Evolutionary conservation across 441 rosid genomes (phyloP), one percentile per base, ranked within the genome.

Genomic region (Brassica hybrid): DNA sequence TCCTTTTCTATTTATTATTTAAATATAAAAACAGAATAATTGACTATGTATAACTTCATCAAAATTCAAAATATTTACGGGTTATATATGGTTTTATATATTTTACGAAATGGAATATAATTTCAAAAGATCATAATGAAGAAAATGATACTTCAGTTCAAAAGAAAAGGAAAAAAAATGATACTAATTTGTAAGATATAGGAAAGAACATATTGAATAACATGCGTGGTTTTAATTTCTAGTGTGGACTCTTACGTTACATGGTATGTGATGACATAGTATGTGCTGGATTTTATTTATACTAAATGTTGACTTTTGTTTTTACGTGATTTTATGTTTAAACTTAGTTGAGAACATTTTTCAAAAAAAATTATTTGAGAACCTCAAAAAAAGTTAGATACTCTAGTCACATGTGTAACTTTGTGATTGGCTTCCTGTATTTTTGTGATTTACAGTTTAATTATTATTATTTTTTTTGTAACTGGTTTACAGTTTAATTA

Each of bases 221-320:
- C 50, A 43, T 43, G 50, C 5, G 12, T 43, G 6, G 14, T 43
- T 43, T 43, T 43, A 43, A 1, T 23, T 48, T 13, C 7, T 48
- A 48, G 54, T 48, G 12, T 30, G 54, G 54, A n/a, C 54, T 48
- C 54, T 48, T 48, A 48, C 54, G 54, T 48, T 48, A 48, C 17
- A 48, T 48, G 2, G 54, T 48, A 48, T 48, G 23, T 56, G 60
- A 56, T 56, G 60, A 17, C 6, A 18, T 7, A 56, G 6, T 61
- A 23, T 27, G 25, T 58, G 62, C 30, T 58, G 6, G 7, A 58
- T 12, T 27, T 61, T 6, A 12, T 60, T 60, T 14, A 25, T 12
- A 60, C 34, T 9, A 48, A 48, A 48, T 61, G 14, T 27, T 14
- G 65, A 61, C 41, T 61, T 61, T 60, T 27, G 65, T n/a, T 34